Evolutionary conservation across 2,329 filamentous ascomycete genomes (phyloP).

Genomic region (Stachybotrys echinatus): DNA sequence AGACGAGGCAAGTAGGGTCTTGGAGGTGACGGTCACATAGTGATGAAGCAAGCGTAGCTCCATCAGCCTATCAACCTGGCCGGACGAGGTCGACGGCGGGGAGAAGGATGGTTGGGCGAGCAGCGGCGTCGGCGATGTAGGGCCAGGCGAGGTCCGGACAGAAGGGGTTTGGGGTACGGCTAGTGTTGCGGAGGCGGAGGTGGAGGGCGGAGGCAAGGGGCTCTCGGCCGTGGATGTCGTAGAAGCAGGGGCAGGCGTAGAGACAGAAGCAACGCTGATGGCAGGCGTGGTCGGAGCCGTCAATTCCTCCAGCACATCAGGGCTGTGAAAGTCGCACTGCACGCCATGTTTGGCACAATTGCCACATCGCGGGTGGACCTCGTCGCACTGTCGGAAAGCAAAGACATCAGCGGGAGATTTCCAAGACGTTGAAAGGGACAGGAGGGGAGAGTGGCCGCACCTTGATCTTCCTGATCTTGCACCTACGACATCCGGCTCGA

Average conservation of each 20-base stretch:
- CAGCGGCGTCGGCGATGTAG: conserved; percentile 25
- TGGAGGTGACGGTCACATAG: conserved; percentile 55
- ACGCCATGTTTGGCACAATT: conserved; percentile 66
- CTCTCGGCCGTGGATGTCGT: conserved; percentile 9
- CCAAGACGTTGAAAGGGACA: neutral
- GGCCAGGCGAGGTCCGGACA: conserved; percentile 12
- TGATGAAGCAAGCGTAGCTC: conserved; percentile 62
- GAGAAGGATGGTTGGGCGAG: conserved; percentile 22
- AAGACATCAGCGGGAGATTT: neutral
- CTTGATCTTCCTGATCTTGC: conserved; percentile 67
- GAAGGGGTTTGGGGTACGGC: conserved; percentile 16
- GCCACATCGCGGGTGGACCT: conserved; percentile 58
- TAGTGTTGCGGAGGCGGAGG: conserved; percentile 15
- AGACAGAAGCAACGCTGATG: conserved; percentile 12
- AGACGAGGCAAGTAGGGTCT: conserved; percentile 52
- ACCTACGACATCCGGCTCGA: conserved; percentile 59
- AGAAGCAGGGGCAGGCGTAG: conserved; percentile 1
- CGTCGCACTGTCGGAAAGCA: conserved; percentile 49
- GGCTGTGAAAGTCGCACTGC: conserved; percentile 58
- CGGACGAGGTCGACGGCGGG: conserved; percentile 13
- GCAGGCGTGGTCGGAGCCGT: conserved; percentile 13
- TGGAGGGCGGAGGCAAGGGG: conserved; percentile 14
- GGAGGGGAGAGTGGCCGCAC: conserved; percentile 27
- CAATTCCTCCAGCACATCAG: conserved; percentile 40
- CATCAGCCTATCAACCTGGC: conserved; percentile 40